These are phyloP conservation scores for Pelargonium fulgidum DNA, from an alignment of 441 rosid genomes.

Conservation along the genomic window DNA sequence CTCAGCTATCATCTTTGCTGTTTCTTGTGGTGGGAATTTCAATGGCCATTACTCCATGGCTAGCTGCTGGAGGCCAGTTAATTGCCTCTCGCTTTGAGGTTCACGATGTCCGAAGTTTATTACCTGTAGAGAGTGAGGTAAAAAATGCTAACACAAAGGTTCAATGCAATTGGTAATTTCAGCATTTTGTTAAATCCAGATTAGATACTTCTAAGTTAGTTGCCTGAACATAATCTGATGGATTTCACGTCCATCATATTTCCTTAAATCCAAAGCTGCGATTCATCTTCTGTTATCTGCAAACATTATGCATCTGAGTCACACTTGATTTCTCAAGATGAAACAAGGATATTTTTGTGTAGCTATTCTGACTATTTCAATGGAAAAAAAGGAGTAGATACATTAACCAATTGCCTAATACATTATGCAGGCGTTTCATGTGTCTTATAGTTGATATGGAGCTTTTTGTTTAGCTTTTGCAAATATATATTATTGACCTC, in stretches of 20 bases:
- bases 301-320: slow-evolving; percentile 8
- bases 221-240: slow-evolving; percentile 12
- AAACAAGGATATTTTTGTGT: not conserved
- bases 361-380: not conserved
- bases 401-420: not conserved
- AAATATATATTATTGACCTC: not conserved
- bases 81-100: slow-evolving; percentile 91
- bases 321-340: slow-evolving; percentile 10
- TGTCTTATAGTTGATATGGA: not conserved
- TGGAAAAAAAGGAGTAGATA: not conserved
- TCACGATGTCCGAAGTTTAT: slow-evolving; percentile 90
- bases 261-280: not conserved
- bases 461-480: not conserved
- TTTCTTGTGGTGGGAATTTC: slow-evolving; percentile 97
- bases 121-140: slow-evolving; percentile 97
- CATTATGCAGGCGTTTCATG: not conserved
- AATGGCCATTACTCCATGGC: slow-evolving; percentile 97
- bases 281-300: not conserved
- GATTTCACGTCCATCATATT: not conserved
- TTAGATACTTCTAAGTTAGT: slow-evolving; percentile 17
- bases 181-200: slow-evolving; percentile 11
- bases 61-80: slow-evolving; percentile 98
- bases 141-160: slow-evolving; percentile 20
- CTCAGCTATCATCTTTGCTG: slow-evolving; percentile 80
- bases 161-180: slow-evolving; percentile 6